Conservation (phyloP, 2,329 filamentous ascomycete species). For the Colletotrichum magnum region DNA sequence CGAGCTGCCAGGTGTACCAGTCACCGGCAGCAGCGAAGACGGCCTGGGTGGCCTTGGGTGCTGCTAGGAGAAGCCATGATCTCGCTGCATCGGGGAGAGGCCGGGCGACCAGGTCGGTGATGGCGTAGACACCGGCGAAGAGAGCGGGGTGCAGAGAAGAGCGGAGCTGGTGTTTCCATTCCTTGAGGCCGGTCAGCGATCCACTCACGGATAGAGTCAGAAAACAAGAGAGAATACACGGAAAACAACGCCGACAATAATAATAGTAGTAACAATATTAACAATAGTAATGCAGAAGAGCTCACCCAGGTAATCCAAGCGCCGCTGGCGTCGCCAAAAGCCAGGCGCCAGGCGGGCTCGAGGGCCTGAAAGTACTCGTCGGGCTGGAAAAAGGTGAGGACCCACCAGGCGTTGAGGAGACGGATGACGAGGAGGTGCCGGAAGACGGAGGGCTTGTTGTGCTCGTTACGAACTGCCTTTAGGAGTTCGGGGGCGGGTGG, state of each 20-base stretch:
- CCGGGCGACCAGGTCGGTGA: slow-evolving; percentile 69
- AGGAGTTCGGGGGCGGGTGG: slow-evolving; percentile 42
- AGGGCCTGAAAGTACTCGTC: slow-evolving; percentile 98
- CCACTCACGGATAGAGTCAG: slow-evolving; percentile 6
- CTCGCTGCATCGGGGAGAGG: slow-evolving; percentile 67
- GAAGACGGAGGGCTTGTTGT: slow-evolving; percentile 47
- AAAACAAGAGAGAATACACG: not conserved
- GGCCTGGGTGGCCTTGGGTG: slow-evolving; percentile 84
- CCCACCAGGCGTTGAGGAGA: slow-evolving; percentile 81
- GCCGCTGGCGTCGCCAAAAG: slow-evolving; percentile 82
- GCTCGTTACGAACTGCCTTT: slow-evolving; percentile 44
- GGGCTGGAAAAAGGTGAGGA: slow-evolving; percentile 95
- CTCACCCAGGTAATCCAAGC: slow-evolving; percentile 97
- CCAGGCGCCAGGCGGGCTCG: slow-evolving; percentile 92
- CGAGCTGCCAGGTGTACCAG: slow-evolving; percentile 89
- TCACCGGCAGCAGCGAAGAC: slow-evolving; percentile 84
- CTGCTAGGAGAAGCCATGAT: slow-evolving; percentile 77
- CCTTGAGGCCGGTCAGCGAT: slow-evolving; percentile 67
- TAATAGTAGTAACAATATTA: not conserved
- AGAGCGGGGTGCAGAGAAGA: slow-evolving; percentile 92
- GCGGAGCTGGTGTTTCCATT: slow-evolving; percentile 91
- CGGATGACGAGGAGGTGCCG: slow-evolving; percentile 75
- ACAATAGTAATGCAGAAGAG: slow-evolving; percentile 38
- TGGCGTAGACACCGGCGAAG: slow-evolving; percentile 82
- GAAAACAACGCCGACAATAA: not conserved